Conservation (phyloP, 768 basidiomycete genomes). For the Hygrocybe punicea region DNA sequence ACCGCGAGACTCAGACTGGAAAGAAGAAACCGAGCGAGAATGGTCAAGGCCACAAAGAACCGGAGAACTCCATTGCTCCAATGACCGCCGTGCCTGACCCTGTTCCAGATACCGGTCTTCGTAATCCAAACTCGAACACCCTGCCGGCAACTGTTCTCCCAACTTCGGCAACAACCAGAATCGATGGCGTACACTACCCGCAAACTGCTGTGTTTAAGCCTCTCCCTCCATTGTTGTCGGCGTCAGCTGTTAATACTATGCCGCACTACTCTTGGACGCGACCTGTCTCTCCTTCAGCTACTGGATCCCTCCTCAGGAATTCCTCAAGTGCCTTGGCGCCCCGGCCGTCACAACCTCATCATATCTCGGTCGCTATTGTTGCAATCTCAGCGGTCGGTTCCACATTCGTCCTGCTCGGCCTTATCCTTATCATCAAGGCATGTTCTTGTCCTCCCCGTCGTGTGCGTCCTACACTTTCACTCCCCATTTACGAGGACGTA, state of each 20-base stretch:
- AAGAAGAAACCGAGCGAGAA: neutral
- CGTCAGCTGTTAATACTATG: neutral
- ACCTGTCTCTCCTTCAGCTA: neutral
- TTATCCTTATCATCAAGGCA: conserved; percentile 47
- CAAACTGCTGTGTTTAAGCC: neutral
- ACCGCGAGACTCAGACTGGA: neutral
- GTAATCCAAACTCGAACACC: conserved; percentile 24
- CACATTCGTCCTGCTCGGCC: conserved; percentile 45
- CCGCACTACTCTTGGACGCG: neutral
- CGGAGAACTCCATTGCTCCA: conserved; percentile 24
- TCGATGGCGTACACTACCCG: no score
- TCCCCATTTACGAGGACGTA: conserved; percentile 65
- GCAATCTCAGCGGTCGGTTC: conserved; percentile 53
- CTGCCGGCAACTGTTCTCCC: conserved; percentile 26
- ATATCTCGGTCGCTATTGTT: conserved; percentile 48
- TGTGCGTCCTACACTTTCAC: conserved; percentile 63
- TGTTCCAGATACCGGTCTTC: conserved; percentile 44
- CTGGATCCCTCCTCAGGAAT: neutral
- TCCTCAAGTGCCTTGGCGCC: neutral
- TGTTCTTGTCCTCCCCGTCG: conserved; percentile 50
- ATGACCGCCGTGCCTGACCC: conserved; percentile 48
- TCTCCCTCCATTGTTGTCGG: conserved; percentile 1
- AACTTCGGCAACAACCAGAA: conserved; percentile 13
- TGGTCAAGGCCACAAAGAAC: conserved; percentile 3
- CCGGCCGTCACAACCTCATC: conserved; percentile 25